Base-by-base conservation (phyloP, 768 basidiomycete genomes). In the Cystofilobasidium ferigula region DNA sequence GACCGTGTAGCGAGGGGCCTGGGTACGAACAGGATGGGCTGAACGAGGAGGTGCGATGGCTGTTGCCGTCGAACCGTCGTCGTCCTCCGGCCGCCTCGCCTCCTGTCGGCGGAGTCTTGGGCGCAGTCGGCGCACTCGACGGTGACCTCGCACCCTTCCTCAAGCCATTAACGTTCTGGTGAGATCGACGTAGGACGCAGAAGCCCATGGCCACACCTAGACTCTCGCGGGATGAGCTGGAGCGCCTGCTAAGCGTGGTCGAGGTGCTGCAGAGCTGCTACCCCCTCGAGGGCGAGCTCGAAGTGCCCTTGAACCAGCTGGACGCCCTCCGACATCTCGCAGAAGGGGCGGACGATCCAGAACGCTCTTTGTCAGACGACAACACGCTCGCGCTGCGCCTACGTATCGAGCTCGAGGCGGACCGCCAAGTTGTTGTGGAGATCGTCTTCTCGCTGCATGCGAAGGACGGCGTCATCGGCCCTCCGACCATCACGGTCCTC, bases 241-340 rank as follows among this genome's bases (percentile, higher is more conserved):
- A 22, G n/a, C 22, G 45, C 10, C 9, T 47, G 2, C 45, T 47
- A 2, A 24, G 6, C 22, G 45, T n/a, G 13, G 45, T 47, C 45
- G 45, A 47, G 9, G 22, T 47, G 6, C 45, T 47, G 20, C 20
- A n/a, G 22, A 8, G 22, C 9, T 24, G 20, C 45, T 47, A 12
- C 45, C 45, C 45, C 22, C 45, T 47, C 45, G 45, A 47, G 45
- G 45, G 13, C 45, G 45, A 47, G 45, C 45, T 47, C 45, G 45
- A 2, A 3, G 45, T 40, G 16, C 40, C 57, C 9, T 10, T n/a
- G 2, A 28, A 8, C 12, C 35, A 20, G 1, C 12, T 40, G 24
- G 16, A 36, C n/a, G 20, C 22, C 28, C 30, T 57, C 7, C 3
- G 2, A 57, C 26, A 20, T 30, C 10, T 10, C 40, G 16, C 40